Conservation (phyloP, 495 filamentous ascomycete species). For the Aspergillus leporis region DNA sequence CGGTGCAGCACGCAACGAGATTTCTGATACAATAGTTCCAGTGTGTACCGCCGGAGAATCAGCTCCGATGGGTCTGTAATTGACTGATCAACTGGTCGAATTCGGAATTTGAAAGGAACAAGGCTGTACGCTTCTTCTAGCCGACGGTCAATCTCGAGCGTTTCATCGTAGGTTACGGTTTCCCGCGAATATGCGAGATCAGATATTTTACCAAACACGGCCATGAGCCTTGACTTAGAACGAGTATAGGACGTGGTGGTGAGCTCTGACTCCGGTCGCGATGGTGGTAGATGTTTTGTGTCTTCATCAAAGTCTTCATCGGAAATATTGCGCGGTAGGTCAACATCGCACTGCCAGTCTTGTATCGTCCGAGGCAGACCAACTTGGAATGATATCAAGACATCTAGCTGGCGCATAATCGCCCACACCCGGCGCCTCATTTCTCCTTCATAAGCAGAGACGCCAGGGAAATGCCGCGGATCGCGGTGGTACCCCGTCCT, state of each 20-base stretch:
- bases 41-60: conserved; percentile 77
- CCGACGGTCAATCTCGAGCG: conserved; percentile 70
- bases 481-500: conserved; percentile 51
- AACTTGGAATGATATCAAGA: conserved; percentile 45
- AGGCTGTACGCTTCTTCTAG: conserved; percentile 67
- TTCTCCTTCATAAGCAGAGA: conserved; percentile 43
- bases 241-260: conserved; percentile 40
- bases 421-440: conserved; percentile 48
- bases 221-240: conserved; percentile 43
- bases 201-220: conserved; percentile 45
- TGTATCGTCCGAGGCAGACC: conserved; percentile 48
- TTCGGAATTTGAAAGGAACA: conserved; percentile 68
- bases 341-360: conserved; percentile 44
- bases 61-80: conserved; percentile 72
- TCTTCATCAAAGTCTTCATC: conserved; percentile 46
- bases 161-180: conserved; percentile 70
- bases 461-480: conserved; percentile 34
- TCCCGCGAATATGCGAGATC: conserved; percentile 44
- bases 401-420: conserved; percentile 41
- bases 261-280: conserved; percentile 35
- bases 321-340: conserved; percentile 40
- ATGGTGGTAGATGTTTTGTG: conserved; percentile 35
- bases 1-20: conserved; percentile 80
- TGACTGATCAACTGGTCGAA: conserved; percentile 70
- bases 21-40: conserved; percentile 83